These are phyloP conservation scores for Nannizzia gypsea DNA, from an alignment of 2,329 filamentous ascomycete genomes.

Conservation along the genomic window DNA sequence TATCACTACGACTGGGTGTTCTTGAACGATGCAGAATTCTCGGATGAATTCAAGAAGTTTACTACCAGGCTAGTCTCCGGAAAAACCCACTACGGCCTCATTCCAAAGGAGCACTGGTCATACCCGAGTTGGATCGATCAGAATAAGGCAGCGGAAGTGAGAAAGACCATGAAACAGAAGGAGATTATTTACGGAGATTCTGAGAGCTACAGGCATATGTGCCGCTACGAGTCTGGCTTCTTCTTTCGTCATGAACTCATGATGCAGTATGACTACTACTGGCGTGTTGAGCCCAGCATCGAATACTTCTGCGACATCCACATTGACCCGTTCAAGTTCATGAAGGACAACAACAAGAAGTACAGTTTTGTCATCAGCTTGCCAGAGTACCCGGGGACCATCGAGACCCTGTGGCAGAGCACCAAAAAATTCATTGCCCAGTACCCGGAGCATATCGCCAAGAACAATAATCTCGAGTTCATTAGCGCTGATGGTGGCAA, in stretches of 20 bases:
- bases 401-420: constrained; percentile 90
- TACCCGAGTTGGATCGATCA: constrained; percentile 94
- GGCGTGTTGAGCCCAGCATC: constrained; percentile 94
- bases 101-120: constrained; percentile 89
- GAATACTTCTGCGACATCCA: constrained; percentile 92
- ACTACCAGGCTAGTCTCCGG: constrained; percentile 85
- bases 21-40: constrained; percentile 89
- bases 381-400: constrained; percentile 94
- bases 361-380: constrained; percentile 94
- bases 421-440: constrained; percentile 87
- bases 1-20: constrained; percentile 99
- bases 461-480: constrained; percentile 80
- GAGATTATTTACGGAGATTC: constrained; percentile 99
- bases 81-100: constrained; percentile 79
- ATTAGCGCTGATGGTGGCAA: constrained; percentile 84
- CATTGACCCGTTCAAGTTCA: constrained; percentile 92
- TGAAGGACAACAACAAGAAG: constrained; percentile 94
- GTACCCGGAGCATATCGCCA: constrained; percentile 74
- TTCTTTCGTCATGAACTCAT: constrained; percentile 94
- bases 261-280: constrained; percentile 98
- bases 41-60: constrained; percentile 84
- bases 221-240: constrained; percentile 96
- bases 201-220: constrained; percentile 97
- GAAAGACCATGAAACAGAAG: constrained; percentile 82
- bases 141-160: constrained; percentile 78